A percentile compares a stretch with the other conserved stretches of the same genome.
Conservation (phyloP, 2,329 filamentous ascomycete species). For the Cryphonectria carpinicola region DNA sequence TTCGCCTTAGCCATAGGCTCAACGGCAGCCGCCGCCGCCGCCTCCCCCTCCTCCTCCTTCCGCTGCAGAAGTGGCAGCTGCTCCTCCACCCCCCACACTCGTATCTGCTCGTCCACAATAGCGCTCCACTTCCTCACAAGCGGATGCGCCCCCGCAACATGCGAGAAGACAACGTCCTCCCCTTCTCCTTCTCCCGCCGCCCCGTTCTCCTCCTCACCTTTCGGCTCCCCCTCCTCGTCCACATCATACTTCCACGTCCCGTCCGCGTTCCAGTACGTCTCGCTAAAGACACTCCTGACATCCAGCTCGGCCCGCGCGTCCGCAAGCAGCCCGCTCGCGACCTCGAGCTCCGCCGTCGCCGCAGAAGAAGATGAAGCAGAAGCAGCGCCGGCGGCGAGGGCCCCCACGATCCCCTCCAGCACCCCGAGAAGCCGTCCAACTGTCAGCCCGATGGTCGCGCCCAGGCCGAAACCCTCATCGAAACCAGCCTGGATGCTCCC, state of each 20-base stretch:
- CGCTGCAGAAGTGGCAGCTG: conserved; percentile 26
- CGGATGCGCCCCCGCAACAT: conserved; percentile 71
- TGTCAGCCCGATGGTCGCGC: conserved; percentile 75
- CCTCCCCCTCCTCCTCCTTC: conserved; percentile 23
- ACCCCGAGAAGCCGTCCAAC: conserved; percentile 78
- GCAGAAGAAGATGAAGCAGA: too few relatives aligned
- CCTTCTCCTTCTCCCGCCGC: conserved; percentile 31
- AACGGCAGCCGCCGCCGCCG: not conserved
- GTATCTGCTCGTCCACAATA: conserved; percentile 46
- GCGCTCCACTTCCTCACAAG: conserved; percentile 65
- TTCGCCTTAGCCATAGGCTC: conserved; percentile 28
- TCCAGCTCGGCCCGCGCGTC: conserved; percentile 63
- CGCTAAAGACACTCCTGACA: conserved; percentile 65
- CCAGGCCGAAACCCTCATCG: conserved; percentile 86
- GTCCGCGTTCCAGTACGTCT: conserved; percentile 69
- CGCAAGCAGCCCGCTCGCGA: conserved; percentile 42
- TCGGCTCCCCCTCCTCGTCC: conserved; percentile 32
- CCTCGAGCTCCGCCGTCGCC: conserved; percentile 30
- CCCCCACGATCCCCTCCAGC: conserved; percentile 70
- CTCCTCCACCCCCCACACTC: conserved; percentile 39
- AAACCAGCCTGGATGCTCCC: conserved; percentile 83
- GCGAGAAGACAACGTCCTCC: conserved; percentile 54
- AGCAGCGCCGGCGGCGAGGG: conserved; percentile 40
- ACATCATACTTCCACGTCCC: conserved; percentile 73
- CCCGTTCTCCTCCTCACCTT: not conserved